Evolutionary conservation across 129 eudicot genomes (phyloP).

Genomic region (Artemisia annua): DNA sequence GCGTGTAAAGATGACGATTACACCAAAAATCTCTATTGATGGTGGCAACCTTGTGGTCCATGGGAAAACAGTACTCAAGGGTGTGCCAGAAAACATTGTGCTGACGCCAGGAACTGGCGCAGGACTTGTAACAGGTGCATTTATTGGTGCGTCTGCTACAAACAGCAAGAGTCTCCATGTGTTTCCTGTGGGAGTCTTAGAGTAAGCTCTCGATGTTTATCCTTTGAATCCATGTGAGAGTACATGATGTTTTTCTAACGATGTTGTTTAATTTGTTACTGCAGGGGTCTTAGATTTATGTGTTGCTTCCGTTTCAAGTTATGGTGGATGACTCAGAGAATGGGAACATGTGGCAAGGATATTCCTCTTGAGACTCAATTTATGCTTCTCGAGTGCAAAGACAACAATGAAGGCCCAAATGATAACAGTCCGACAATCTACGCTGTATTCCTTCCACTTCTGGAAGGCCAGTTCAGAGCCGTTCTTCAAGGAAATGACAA

Average conservation of each 20-base stretch:
- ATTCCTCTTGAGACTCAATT: slow-evolving; percentile 95
- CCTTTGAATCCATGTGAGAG: too few relatives aligned
- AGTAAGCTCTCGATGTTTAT: slow-evolving; percentile 48
- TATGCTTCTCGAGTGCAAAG: slow-evolving; percentile 86
- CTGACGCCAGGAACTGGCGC: slow-evolving; percentile 75
- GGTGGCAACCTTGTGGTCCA: slow-evolving; percentile 84
- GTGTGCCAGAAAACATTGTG: slow-evolving; percentile 82
- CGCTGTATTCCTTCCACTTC: slow-evolving; percentile 84
- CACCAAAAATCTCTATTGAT: slow-evolving; percentile 75
- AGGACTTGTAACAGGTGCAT: slow-evolving; percentile 79
- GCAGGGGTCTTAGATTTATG: slow-evolving; percentile 86
- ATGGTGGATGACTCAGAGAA: slow-evolving; percentile 99
- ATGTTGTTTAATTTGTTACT: slow-evolving; percentile 13
- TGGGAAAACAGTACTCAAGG: slow-evolving; percentile 75
- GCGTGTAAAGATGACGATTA: slow-evolving; percentile 67
- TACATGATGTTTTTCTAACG: not conserved
- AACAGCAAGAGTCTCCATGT: slow-evolving; percentile 76
- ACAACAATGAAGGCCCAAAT: slow-evolving; percentile 41
- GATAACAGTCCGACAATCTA: slow-evolving; percentile 65
- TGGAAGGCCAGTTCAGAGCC: slow-evolving; percentile 91
- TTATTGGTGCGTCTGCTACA: slow-evolving; percentile 75
- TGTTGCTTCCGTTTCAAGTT: slow-evolving; percentile 92
- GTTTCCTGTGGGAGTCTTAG: slow-evolving; percentile 80
- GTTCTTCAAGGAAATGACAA: slow-evolving; percentile 92
- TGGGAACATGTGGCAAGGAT: slow-evolving; percentile 90